A percentile compares a stretch with the other conserved stretches of the same genome.
Evolutionary conservation across 2,329 filamentous ascomycete genomes (phyloP).

Genomic region (Ramichloridium luteum): DNA sequence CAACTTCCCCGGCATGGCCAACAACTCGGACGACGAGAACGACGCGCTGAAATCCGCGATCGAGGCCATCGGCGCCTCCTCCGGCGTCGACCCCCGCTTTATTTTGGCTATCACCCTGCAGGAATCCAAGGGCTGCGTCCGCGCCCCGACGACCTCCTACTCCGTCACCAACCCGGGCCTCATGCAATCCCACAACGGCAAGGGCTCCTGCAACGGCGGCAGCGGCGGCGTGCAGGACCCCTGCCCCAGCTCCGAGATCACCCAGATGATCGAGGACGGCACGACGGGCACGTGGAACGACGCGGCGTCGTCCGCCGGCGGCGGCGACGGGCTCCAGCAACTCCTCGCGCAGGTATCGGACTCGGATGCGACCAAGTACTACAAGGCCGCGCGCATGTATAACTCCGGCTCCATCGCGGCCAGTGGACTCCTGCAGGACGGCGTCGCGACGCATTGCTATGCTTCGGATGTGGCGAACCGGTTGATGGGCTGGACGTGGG

Average conservation of each 20-base stretch:
- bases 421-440: conserved; percentile 31
- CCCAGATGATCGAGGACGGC: conserved; percentile 34
- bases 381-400: conserved; percentile 39
- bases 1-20: conserved; percentile 21
- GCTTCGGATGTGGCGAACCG: conserved; percentile 41
- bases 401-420: conserved; percentile 32
- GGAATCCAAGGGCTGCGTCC: conserved; percentile 36
- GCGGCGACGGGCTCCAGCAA: conserved; percentile 33
- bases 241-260: conserved; percentile 29
- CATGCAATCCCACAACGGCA: conserved; percentile 35
- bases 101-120: conserved; percentile 36
- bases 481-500: conserved; percentile 33
- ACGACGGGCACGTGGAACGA: conserved; percentile 30
- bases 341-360: conserved; percentile 23
- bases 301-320: no score
- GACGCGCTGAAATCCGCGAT: conserved; percentile 29
- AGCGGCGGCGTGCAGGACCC: conserved; percentile 24
- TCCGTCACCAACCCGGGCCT: conserved; percentile 34
- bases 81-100: conserved; percentile 30
- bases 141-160: conserved; percentile 32
- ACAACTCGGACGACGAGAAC: conserved; percentile 30
- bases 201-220: conserved; percentile 26
- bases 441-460: conserved; percentile 42
- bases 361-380: conserved; percentile 31
- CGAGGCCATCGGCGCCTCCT: conserved; percentile 19